phyloP scores from a whole-genome alignment of 1,284 basidiomycete species.

The Rhodotorula sp. region DNA sequence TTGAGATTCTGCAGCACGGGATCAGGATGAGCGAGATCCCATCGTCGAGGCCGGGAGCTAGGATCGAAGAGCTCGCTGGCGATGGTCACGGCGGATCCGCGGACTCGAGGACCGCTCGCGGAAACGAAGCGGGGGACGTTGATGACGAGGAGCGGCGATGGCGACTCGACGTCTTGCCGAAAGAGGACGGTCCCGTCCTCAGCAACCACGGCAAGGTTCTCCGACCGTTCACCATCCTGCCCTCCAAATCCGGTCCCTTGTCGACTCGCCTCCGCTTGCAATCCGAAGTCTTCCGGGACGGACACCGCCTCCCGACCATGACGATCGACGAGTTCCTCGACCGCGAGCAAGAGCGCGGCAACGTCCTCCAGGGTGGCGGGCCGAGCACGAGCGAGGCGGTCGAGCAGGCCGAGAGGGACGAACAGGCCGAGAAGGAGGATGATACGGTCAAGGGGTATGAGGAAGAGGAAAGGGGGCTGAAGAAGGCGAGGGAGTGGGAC shows the following conservation, averaged over 20 bases:
- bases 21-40: constrained; percentile 45
- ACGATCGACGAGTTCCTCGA: constrained; percentile 91
- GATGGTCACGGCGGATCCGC: neutral
- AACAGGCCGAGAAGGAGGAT: constrained; percentile 38
- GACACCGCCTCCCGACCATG: constrained; percentile 92
- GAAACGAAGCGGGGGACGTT: neutral
- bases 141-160: constrained; percentile 57
- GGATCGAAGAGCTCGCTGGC: neutral
- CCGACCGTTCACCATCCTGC: constrained; percentile 87
- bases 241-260: constrained; percentile 56
- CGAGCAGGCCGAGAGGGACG: constrained; percentile 37
- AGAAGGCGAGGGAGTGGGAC: constrained; percentile 42
- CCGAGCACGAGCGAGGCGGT: constrained; percentile 38
- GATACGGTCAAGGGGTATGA: constrained; percentile 39
- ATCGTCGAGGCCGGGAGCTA: constrained; percentile 1
- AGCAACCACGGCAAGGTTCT: constrained; percentile 68
- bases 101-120: neutral
- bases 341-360: constrained; percentile 61
- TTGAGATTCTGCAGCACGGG: constrained; percentile 65
- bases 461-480: constrained; percentile 30
- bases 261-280: constrained; percentile 63
- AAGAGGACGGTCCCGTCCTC: constrained; percentile 62
- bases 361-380: constrained; percentile 44
- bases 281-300: constrained; percentile 77
- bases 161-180: constrained; percentile 63